A percentile compares a stretch with the other conserved stretches of the same genome.
phyloP scores from a whole-genome alignment of 169 alveolate species.

The Babesia ovis region DNA sequence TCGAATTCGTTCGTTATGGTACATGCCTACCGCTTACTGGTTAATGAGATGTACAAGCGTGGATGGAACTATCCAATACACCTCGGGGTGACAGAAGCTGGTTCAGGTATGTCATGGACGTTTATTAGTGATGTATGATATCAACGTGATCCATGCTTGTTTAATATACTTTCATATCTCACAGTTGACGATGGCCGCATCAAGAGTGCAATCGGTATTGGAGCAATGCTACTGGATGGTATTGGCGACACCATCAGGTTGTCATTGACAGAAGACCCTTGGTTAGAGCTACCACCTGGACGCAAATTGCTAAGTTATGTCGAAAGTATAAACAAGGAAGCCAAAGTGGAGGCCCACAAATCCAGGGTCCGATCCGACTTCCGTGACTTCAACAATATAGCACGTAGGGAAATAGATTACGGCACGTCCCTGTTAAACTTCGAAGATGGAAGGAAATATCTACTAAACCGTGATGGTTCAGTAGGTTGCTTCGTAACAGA shows the following conservation, averaged over 20 bases:
- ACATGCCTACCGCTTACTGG: slow-evolving; percentile 81
- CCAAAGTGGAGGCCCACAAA: not conserved
- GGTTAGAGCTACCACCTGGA: slow-evolving; percentile 79
- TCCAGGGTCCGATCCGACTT: slow-evolving; percentile 7
- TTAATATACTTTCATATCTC: not conserved
- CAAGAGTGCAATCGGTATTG: slow-evolving; percentile 82
- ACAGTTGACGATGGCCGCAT: slow-evolving; percentile 82
- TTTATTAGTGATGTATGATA: not conserved
- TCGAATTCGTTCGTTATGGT: slow-evolving; percentile 81
- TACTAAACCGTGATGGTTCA: slow-evolving; percentile 64
- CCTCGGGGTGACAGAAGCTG: slow-evolving; percentile 88
- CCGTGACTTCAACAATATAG: slow-evolving; percentile 62
- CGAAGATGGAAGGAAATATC: slow-evolving; percentile 11
- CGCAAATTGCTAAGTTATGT: slow-evolving; percentile 50
- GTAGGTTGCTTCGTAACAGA: slow-evolving; percentile 49
- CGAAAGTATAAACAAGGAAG: slow-evolving; percentile 10
- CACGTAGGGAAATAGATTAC: slow-evolving; percentile 59
- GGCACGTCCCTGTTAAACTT: slow-evolving; percentile 41
- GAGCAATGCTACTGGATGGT: slow-evolving; percentile 83
- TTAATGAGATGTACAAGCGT: slow-evolving; percentile 68
- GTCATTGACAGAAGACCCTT: slow-evolving; percentile 86
- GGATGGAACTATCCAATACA: slow-evolving; percentile 80
- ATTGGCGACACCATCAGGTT: slow-evolving; percentile 86
- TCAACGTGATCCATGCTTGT: not conserved
- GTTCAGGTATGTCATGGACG: slow-evolving; percentile 69